These are phyloP conservation scores for Cystobasidium ongulense DNA, from an alignment of 768 basidiomycete species.

Conservation along the genomic window DNA sequence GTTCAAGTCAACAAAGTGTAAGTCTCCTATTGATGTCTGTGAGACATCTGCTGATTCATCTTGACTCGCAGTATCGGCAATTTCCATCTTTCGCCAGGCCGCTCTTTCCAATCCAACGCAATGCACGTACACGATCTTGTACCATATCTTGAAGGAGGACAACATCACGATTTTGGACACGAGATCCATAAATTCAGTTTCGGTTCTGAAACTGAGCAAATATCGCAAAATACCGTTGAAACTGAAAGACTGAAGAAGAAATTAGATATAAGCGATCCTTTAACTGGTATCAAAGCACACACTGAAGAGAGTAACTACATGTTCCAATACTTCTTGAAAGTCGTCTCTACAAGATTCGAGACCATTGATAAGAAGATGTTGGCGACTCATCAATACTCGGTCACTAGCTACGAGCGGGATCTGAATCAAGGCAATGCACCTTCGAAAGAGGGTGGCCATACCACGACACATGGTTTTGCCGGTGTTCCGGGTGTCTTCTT, in stretches of 20 bases:
- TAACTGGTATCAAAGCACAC: slow-evolving; percentile 56
- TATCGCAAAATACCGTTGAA: slow-evolving; percentile 18
- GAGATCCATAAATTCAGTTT: slow-evolving; percentile 72
- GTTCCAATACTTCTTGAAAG: slow-evolving; percentile 99
- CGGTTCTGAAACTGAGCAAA: slow-evolving; percentile 48
- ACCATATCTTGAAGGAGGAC: slow-evolving; percentile 80
- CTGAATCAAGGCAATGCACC: slow-evolving; percentile 52
- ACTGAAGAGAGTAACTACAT: slow-evolving; percentile 75
- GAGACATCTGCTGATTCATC: not conserved
- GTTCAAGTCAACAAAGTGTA: slow-evolving; percentile 89
- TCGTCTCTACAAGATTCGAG: slow-evolving; percentile 88
- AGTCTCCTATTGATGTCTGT: slow-evolving; percentile 18
- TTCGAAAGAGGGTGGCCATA: slow-evolving; percentile 45
- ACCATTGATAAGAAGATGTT: slow-evolving; percentile 72
- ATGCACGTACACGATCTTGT: slow-evolving; percentile 80
- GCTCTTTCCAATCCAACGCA: slow-evolving; percentile 79
- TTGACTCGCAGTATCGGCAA: slow-evolving; percentile 57
- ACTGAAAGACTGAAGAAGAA: slow-evolving; percentile 50
- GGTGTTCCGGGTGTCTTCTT: slow-evolving; percentile 57
- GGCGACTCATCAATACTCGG: slow-evolving; percentile 88
- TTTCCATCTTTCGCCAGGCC: slow-evolving; percentile 87
- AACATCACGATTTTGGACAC: slow-evolving; percentile 90
- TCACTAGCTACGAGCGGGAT: slow-evolving; percentile 92
- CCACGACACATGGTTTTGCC: slow-evolving; percentile 60
- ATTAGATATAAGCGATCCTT: slow-evolving; percentile 68